These are phyloP conservation scores for Ophiocordyceps unilateralis DNA, from an alignment of 2,329 filamentous ascomycete genomes.

Conservation along the genomic window DNA sequence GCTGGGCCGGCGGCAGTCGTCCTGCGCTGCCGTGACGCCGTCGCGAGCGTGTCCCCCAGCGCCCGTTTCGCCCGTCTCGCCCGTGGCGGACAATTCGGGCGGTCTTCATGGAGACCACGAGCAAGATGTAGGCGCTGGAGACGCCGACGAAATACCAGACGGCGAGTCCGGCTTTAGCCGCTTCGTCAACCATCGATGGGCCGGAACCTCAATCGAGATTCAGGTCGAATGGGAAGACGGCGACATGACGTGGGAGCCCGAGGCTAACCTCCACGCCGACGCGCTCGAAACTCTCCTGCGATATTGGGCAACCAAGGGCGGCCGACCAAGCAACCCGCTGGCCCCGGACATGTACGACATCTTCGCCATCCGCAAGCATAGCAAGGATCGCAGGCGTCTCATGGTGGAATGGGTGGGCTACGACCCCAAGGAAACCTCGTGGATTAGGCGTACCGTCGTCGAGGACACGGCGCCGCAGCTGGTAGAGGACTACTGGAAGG, in stretches of 20 bases:
- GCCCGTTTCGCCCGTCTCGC: background rate
- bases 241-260: constrained; percentile 16
- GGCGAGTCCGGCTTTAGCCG: constrained; percentile 7
- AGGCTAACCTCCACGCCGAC: constrained; percentile 16
- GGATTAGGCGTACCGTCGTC: constrained; percentile 11
- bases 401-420: constrained; percentile 20
- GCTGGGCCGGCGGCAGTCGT: too few relatives aligned
- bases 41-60: background rate
- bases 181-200: constrained; percentile 13
- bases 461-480: constrained; percentile 11
- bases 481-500: constrained; percentile 12
- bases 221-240: constrained; percentile 14
- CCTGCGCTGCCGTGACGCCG: too few relatives aligned
- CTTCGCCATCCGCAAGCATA: constrained; percentile 16
- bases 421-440: constrained; percentile 10
- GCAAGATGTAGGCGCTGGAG: too few relatives aligned
- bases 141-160: background rate
- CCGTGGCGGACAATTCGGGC: background rate
- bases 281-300: constrained; percentile 12
- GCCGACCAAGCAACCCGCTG: constrained; percentile 14
- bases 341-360: constrained; percentile 15
- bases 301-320: constrained; percentile 15
- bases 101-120: too few relatives aligned
- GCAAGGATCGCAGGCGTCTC: constrained; percentile 10
- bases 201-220: constrained; percentile 11